phyloP scores from a whole-genome alignment of 345 rosid species.

The Lepidium sativum region DNA sequence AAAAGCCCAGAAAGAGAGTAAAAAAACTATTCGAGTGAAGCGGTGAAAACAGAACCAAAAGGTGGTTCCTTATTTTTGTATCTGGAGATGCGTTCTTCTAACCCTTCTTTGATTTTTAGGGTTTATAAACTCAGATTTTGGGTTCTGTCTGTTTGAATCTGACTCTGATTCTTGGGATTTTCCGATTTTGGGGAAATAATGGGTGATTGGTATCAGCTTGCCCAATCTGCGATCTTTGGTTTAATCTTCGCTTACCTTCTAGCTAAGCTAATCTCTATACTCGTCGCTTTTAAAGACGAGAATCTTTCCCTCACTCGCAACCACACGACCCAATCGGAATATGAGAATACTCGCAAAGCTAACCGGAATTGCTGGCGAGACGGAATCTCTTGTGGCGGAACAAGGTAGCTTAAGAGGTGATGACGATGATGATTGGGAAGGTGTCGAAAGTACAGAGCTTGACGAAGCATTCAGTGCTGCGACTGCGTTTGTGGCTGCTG shows the following conservation, averaged over 20 bases:
- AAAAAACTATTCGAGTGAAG: not conserved
- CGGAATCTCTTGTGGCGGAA: constrained; percentile 67
- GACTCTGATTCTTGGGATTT: not conserved
- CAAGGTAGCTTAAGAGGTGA: constrained; percentile 61
- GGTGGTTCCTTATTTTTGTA: not conserved
- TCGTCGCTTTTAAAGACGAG: constrained; percentile 68
- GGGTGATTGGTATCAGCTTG: constrained; percentile 64
- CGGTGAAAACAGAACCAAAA: constrained; percentile 16
- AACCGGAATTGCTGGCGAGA: constrained; percentile 23
- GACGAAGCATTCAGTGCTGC: constrained; percentile 88
- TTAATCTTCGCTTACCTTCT: constrained; percentile 79
- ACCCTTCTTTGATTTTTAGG: not conserved
- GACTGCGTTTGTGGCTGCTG: constrained; percentile 61
- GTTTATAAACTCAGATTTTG: not conserved
- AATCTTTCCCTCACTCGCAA: constrained; percentile 58
- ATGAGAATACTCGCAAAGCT: constrained; percentile 4
- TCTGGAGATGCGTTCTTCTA: not conserved
- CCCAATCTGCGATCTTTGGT: constrained; percentile 63
- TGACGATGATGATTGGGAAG: constrained; percentile 87
- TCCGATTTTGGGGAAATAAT: constrained; percentile 1
- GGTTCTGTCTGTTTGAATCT: not conserved
- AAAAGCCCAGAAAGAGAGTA: not conserved
- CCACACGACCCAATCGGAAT: not conserved
- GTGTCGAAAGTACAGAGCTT: constrained; percentile 85
- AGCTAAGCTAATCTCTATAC: constrained; percentile 79